Base-by-base conservation (phyloP, 805 yeast genomes). In the Candida michaelii region DNA sequence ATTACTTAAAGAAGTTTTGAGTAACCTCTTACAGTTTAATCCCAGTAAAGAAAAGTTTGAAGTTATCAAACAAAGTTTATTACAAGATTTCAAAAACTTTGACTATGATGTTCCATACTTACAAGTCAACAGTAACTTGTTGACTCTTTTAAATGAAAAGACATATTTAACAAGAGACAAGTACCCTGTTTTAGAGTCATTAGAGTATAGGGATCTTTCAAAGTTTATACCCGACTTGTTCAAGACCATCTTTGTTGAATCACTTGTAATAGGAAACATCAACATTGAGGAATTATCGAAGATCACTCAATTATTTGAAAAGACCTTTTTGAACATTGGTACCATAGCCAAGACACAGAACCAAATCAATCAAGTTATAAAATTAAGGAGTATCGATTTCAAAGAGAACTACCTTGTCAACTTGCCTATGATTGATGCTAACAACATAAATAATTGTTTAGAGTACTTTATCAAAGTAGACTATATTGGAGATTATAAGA, bases 391-490 rank as follows among this genome's bases (percentile, higher is more conserved):
- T 23, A 66, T 62, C 47, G 52, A 68, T 30, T 40, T 36, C 12
- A 51, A 82, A 16, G 36, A 40, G 8, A 30, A 24, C 5, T 35
- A 24, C 7, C n/a, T 32, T 4, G 46, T 49, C 17, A 43, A 49
- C 14, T 12, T 46, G 13, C 44, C 40, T 18, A 30, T 51, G 11
- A 38, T 46, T 9, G 51, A 47, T 13, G 29, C 30, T 6, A 46
- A 51, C 5, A 88, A 91, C 58, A 74, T 84, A 44, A 91, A 91
- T 57, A 85, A 96, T 0, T 86, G 95, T 60, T 79, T 89, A 51
- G 95, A 87, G 52, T 80, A 87, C 54, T 80, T 78, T 47, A 68
- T 83, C 35, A 96, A 89, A 61, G 60, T 88, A 27, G 89, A 85
- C 11, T 51, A 56, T 3, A 44, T 50, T n/a, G 36, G 49, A 5